phyloP scores from a whole-genome alignment of 2,329 filamentous ascomycete genomes.

The Colletotrichum chrysophilum region DNA sequence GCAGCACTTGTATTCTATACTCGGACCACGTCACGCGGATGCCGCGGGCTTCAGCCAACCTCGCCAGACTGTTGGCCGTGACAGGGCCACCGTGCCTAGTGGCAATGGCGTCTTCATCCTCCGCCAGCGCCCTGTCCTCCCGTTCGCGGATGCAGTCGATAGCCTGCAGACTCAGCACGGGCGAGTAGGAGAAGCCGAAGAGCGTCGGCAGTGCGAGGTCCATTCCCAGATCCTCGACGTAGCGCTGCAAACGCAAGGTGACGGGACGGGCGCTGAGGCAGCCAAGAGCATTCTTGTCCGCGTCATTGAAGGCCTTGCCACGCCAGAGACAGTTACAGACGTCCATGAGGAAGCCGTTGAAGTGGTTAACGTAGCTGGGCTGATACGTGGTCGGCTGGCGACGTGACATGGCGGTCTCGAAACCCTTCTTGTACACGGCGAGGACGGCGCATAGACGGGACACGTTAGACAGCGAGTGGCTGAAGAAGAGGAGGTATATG shows the following conservation, averaged over 20 bases:
- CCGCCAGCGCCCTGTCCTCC: conserved; percentile 59
- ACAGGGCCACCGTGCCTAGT: conserved; percentile 71
- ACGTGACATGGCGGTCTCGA: conserved; percentile 65
- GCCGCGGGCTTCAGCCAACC: conserved; percentile 70
- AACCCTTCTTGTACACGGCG: conserved; percentile 74
- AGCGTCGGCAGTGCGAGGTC: conserved; percentile 51
- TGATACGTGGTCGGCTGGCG: conserved; percentile 49
- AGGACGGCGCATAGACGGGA: conserved; percentile 75
- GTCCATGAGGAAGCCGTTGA: conserved; percentile 88
- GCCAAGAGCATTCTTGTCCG: conserved; percentile 67
- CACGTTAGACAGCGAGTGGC: conserved; percentile 63
- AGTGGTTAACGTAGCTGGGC: conserved; percentile 66
- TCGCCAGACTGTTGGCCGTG: conserved; percentile 68
- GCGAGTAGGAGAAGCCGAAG: conserved; percentile 66
- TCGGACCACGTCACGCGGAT: conserved; percentile 73
- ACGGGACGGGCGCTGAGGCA: conserved; percentile 54
- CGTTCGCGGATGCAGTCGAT: conserved; percentile 59
- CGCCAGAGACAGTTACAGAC: conserved; percentile 86
- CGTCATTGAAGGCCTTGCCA: conserved; percentile 69
- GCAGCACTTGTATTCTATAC: conserved; percentile 76
- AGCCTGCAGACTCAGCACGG: conserved; percentile 60
- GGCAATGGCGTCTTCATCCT: conserved; percentile 40
- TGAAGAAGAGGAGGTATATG: conserved; percentile 75
- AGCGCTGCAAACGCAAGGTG: conserved; percentile 49
- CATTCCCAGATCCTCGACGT: conserved; percentile 54